Base-by-base conservation (phyloP, 345 rosid genomes). In the Erodium maritimum region DNA sequence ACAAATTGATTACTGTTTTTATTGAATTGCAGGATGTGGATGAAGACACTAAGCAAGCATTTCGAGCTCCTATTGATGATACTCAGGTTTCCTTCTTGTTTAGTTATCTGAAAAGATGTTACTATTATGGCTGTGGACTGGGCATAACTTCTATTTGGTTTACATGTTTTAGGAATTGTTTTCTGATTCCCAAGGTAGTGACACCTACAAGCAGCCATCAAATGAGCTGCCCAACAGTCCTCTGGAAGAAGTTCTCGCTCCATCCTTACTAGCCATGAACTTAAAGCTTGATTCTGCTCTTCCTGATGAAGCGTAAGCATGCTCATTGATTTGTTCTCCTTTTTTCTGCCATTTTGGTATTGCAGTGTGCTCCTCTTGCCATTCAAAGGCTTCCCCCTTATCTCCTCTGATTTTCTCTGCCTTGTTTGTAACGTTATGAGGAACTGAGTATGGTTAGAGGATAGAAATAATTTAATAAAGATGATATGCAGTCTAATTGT, bases 171-270 rank as follows among this genome's bases (percentile, higher is more conserved):
- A 89, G 99, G 88, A 79, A 72, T 65, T 84, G 34, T 67, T 74
- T 56, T 64, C 78, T 61, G 79, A 62, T 71, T 77, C 76, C 14
- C 83, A 79, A 77, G 66, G 68, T 34, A 69, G 69, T 55, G 72
- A 70, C 64, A 69, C 71, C 21, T 73, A 73, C 64, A 85, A 77
- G 63, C 82, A 79, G 50, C 52, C 67, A 42, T 55, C 54, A 57
- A 77, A 78, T 67, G 85, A 84, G 67, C 64, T 50, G 10, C 78
- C 86, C 21, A 69, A 61, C 56, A 77, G 81, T 59, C 77, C 82
- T 20, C 19, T 69, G 62, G 88, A 91, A 64, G 91, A 83, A 77
- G 82, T 73, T 61, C 61, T 80, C 62, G 82, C 86, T 23, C 99
- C 95, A 17, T 80, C 99, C 1, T 48, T 76, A 24, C 79, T 74